Percentiles rank a stretch among this genome's conserved stretches.
These are phyloP conservation scores for Aleurites moluccanus DNA, from an alignment of 441 rosid genomes.

Conservation along the genomic window DNA sequence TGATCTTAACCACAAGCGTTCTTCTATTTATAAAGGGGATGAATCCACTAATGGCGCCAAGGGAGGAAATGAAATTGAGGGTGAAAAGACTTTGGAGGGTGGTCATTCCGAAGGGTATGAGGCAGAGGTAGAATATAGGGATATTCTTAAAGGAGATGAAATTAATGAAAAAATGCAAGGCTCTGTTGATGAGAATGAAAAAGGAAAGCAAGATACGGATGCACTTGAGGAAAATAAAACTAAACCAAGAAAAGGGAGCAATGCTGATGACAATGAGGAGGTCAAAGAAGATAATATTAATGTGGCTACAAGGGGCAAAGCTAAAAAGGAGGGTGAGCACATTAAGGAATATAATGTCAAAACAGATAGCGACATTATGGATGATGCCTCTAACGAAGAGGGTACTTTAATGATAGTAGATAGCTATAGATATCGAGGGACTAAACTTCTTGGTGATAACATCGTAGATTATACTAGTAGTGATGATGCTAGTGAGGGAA, in stretches of 20 bases:
- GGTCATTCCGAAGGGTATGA: not conserved
- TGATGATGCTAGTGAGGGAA: constrained; percentile 2
- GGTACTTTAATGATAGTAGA: not conserved
- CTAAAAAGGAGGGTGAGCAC: not conserved
- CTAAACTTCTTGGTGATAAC: not conserved
- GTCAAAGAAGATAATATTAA: not conserved
- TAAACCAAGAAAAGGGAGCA: not conserved
- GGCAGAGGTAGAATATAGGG: not conserved
- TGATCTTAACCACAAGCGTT: not conserved
- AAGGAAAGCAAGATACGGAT: not conserved
- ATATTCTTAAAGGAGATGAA: not conserved
- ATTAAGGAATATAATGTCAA: not conserved
- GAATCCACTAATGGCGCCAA: not conserved
- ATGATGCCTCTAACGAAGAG: not conserved
- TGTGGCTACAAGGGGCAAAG: not conserved
- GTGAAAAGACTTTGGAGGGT: not conserved
- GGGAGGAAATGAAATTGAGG: not conserved
- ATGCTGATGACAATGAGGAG: not conserved
- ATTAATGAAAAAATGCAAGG: not conserved
- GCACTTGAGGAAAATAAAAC: not conserved
- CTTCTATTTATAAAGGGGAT: not conserved
- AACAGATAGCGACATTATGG: too few species aligned
- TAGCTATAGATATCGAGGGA: not conserved
- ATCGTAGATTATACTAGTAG: not conserved
- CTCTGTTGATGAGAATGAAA: not conserved